Conservation (phyloP, 441 rosid species). For the Kokia cookei region DNA sequence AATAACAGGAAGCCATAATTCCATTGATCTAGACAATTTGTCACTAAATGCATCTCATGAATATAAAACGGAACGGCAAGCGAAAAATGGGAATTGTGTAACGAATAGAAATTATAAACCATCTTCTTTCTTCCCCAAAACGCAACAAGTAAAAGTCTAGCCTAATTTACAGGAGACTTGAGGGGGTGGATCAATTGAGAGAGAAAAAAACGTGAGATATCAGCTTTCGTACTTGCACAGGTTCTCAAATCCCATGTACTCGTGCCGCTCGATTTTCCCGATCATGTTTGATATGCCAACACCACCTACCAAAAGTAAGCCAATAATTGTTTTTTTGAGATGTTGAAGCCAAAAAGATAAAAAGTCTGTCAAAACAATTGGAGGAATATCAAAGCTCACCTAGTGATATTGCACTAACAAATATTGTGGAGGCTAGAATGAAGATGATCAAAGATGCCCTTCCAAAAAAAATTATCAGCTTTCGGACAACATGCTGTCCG, state of each 20-base stretch:
- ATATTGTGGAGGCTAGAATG: conserved; percentile 53
- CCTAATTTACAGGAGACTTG: not conserved
- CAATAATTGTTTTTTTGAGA: not conserved
- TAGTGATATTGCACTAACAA: conserved; percentile 51
- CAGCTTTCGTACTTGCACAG: conserved; percentile 48
- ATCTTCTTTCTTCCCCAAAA: not conserved
- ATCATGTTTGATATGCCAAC: conserved; percentile 62
- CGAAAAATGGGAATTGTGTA: not conserved
- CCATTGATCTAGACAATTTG: not conserved
- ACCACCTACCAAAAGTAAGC: conserved; percentile 36
- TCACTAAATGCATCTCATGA: not conserved
- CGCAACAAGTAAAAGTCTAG: not conserved
- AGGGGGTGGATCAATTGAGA: not conserved
- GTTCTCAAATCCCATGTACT: conserved; percentile 74
- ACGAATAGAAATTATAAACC: not conserved
- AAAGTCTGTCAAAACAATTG: not conserved
- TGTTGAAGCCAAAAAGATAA: not conserved
- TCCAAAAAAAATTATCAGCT: conserved; percentile 35
- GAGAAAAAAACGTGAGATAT: not conserved
- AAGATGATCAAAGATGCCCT: conserved; percentile 63
- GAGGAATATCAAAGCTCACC: conserved; percentile 23
- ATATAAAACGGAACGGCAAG: not conserved
- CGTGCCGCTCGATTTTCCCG: conserved; percentile 29
- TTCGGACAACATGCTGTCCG: conserved; percentile 58
- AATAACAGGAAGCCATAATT: not conserved